Base-by-base conservation (phyloP, 2,329 filamentous ascomycete genomes). In the Penicillium crustosum region DNA sequence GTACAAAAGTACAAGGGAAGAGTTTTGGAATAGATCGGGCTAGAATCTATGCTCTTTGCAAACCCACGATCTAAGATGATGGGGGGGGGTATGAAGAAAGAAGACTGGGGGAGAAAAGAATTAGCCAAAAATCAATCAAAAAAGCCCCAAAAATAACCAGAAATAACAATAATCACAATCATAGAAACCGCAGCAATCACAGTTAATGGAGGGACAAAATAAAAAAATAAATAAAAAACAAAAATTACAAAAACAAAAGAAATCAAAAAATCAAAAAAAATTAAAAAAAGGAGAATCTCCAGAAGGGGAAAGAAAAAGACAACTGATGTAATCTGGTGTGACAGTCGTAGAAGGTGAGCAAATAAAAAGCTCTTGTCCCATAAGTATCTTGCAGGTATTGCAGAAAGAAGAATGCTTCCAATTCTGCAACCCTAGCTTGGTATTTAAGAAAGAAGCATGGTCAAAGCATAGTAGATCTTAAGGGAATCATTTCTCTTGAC, bases 301-400 rank as follows among this genome's bases (percentile, higher is more conserved):
- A 44, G 57, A 61, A 54, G 48, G 55, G 58, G 56, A 49, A 58
- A 58, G 29, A 50, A 58, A 61, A 53, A 60, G 64, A 61, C 60
- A 56, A 67, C 66, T 61, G 61, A 57, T 61, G 58, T 65, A 64
- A 66, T 66, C 57, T 42, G 49, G 63, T 66, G 64, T 55, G 57
- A 66, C 60, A 43, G 42, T 29, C 45, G 3, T 35, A 9, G 13
- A 17, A n/a, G 6, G 3, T 50, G 49, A 54, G 42, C 55, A 59
- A 62, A 55, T 56, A 36, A 58, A 55, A 42, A 49, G 35, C 44
- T 53, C 56, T 54, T 45, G 44, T 15, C n/a, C n/a, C 31, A 35
- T 21, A 53, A 47, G 58, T 68, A 62, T 60, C 53, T 59, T 60
- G 62, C 57, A 65, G 63, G 55, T 59, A 63, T 47, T 56, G 59